These are phyloP conservation scores for Galium porrigens DNA, from an alignment of 305 asterid species.

Conservation along the genomic window DNA sequence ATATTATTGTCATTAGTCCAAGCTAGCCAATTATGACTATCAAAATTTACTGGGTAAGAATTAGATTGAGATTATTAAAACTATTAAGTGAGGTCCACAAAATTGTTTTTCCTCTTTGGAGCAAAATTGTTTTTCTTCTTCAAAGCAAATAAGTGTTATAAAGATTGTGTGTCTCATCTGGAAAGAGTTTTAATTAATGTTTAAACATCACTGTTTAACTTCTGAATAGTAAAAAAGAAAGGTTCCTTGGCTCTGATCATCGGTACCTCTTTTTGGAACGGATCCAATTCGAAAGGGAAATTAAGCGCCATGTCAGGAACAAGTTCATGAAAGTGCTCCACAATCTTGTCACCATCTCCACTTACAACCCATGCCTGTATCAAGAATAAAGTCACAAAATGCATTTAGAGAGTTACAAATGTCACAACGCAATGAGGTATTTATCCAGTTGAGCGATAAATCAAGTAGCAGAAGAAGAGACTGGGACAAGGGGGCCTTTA, in stretches of 20 bases:
- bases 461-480: not conserved
- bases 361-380: constrained; percentile 64
- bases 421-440: not conserved
- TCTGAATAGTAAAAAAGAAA: not conserved
- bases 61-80: not conserved
- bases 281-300: constrained; percentile 86
- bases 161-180: not conserved
- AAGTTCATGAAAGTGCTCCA: constrained; percentile 58
- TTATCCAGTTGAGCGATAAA: not conserved
- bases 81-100: not conserved
- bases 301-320: constrained; percentile 90
- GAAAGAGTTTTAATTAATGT: not conserved
- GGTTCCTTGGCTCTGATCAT: not conserved
- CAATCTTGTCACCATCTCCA: constrained; percentile 51
- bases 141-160: not conserved
- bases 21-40: not conserved
- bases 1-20: not conserved
- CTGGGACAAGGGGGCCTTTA: not conserved
- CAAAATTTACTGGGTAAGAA: not conserved
- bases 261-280: constrained; percentile 88
- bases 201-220: not conserved
- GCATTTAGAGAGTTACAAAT: constrained; percentile 6
- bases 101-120: not conserved
- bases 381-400: constrained; percentile 9
- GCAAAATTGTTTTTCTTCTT: not conserved